Evolutionary conservation across 2,329 filamentous ascomycete genomes (phyloP).

Genomic region (Ophiostoma angusticollis): DNA sequence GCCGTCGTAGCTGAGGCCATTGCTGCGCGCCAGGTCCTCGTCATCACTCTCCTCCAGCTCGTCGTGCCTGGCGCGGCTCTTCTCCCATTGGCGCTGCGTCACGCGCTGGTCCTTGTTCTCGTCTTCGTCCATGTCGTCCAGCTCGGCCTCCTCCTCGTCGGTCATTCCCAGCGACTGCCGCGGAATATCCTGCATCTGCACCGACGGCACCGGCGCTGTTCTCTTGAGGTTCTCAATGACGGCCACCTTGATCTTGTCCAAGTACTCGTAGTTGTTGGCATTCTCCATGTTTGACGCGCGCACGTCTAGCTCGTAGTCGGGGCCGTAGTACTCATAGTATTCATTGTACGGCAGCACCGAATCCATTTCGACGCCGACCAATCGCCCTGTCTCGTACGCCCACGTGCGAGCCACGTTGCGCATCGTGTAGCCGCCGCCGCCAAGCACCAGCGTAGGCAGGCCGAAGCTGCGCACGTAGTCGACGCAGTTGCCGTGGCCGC

Average conservation of each 20-base stretch:
- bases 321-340: constrained; percentile 93
- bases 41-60: constrained; percentile 85
- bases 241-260: constrained; percentile 68
- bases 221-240: constrained; percentile 80
- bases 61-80: constrained; percentile 60
- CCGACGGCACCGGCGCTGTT: constrained; percentile 74
- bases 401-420: constrained; percentile 93
- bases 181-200: constrained; percentile 74
- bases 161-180: constrained; percentile 50
- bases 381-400: constrained; percentile 88
- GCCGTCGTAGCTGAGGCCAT: constrained; percentile 47
- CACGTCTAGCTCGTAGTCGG: constrained; percentile 83
- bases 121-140: constrained; percentile 66
- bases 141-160: constrained; percentile 52
- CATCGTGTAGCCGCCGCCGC: constrained; percentile 93
- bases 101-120: constrained; percentile 72
- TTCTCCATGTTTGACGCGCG: constrained; percentile 83
- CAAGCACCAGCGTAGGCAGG: constrained; percentile 80
- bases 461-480: constrained; percentile 78
- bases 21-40: constrained; percentile 62
- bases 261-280: constrained; percentile 69
- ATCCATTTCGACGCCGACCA: constrained; percentile 72
- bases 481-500: constrained; percentile 88
- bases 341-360: constrained; percentile 88
- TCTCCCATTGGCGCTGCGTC: constrained; percentile 73